phyloP scores from a whole-genome alignment of 257 asterid species.

The Eustoma russellianum region DNA sequence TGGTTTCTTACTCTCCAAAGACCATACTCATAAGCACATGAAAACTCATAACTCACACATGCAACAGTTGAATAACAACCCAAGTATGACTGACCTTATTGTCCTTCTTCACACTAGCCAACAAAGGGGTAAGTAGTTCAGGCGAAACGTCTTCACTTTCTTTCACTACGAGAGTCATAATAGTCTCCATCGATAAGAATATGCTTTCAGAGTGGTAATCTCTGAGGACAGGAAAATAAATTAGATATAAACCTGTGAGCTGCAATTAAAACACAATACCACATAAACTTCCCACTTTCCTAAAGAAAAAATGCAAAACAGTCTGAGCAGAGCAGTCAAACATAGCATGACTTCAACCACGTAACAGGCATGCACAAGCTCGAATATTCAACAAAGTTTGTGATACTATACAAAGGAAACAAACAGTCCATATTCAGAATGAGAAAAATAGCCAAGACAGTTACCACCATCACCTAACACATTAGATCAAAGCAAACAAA shows the following conservation, averaged over 20 bases:
- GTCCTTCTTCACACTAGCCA: slow-evolving; percentile 56
- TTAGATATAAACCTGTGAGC: background rate
- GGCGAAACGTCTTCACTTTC: slow-evolving; percentile 85
- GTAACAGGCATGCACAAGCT: too few species aligned
- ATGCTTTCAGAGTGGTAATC: slow-evolving; percentile 49
- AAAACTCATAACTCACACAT: background rate
- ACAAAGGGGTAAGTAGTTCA: slow-evolving; percentile 58
- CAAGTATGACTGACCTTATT: slow-evolving; percentile 46
- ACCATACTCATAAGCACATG: background rate
- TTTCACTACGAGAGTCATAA: slow-evolving; percentile 83
- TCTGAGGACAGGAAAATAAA: slow-evolving; percentile 28
- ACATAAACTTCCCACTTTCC: background rate
- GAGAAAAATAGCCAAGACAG: too few species aligned
- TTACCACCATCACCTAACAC: too few species aligned
- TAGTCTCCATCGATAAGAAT: slow-evolving; percentile 78
- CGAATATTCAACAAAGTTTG: too few species aligned
- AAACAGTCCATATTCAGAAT: too few species aligned
- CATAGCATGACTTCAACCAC: too few species aligned
- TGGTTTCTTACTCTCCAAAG: too few species aligned
- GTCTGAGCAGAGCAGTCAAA: too few species aligned
- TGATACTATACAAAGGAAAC: too few species aligned
- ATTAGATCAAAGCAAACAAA: too few species aligned
- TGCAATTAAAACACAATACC: background rate
- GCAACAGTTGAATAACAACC: background rate
- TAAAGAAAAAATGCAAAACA: too few species aligned